Conservation (phyloP, 169 alveolate species). For the Plasmodium billcollinsi region DNA sequence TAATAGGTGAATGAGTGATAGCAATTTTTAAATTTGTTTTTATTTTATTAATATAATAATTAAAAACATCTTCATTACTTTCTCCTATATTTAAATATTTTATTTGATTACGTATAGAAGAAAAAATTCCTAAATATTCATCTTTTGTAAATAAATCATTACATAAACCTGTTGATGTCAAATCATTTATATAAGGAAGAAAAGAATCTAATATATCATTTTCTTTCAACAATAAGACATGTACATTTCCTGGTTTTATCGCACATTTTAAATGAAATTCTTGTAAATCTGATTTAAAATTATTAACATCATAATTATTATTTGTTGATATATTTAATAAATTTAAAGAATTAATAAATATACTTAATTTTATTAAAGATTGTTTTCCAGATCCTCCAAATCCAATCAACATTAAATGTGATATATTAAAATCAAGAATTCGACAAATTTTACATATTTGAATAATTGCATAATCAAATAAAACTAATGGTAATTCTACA, state of each 20-base stretch:
- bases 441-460: constrained; percentile 95
- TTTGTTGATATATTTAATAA: constrained; percentile 91
- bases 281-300: constrained; percentile 92
- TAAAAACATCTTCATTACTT: constrained; percentile 92
- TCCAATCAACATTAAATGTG: constrained; percentile 96
- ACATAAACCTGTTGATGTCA: constrained; percentile 95
- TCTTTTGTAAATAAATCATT: constrained; percentile 95
- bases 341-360: constrained; percentile 92
- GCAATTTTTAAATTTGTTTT: constrained; percentile 81
- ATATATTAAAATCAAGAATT: constrained; percentile 93
- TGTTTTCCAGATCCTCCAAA: constrained; percentile 98
- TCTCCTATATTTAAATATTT: constrained; percentile 81
- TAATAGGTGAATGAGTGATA: constrained; percentile 75
- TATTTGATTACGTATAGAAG: constrained; percentile 89
- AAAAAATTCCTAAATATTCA: constrained; percentile 92
- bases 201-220: constrained; percentile 93
- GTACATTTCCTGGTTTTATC: constrained; percentile 92
- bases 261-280: constrained; percentile 95
- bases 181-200: constrained; percentile 95
- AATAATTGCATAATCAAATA: constrained; percentile 95
- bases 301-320: constrained; percentile 91
- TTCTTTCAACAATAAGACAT: constrained; percentile 95
- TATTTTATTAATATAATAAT: constrained; percentile 82
- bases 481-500: constrained; percentile 95
- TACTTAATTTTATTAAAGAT: constrained; percentile 93